Evolutionary conservation across 169 alveolate species (phyloP).

Genomic region (Plasmodium relictum): DNA sequence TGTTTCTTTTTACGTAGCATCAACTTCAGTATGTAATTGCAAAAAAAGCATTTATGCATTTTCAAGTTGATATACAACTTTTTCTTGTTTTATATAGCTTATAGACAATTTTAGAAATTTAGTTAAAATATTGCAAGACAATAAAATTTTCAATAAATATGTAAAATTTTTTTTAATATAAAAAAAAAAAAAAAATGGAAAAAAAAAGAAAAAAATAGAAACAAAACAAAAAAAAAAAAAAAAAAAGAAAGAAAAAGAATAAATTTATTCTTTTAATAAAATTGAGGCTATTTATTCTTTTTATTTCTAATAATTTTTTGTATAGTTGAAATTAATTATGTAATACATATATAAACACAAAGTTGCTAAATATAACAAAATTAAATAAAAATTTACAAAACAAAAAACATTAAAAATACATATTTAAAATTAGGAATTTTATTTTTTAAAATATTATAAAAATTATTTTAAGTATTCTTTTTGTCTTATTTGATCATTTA

Average conservation of each 20-base stretch:
- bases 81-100: not conserved
- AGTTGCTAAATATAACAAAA: conserved; percentile 1
- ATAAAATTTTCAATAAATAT: not conserved
- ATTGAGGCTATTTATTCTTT: too few species aligned
- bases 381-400: not conserved
- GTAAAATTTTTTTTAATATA: not conserved
- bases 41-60: conserved; percentile 60
- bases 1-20: conserved; percentile 23
- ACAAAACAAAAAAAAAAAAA: not conserved
- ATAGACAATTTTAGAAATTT: not conserved
- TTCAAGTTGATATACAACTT: conserved; percentile 14
- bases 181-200: not conserved
- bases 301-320: too few species aligned
- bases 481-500: too few species aligned
- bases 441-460: not conserved
- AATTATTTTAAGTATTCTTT: not conserved
- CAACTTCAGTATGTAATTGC: conserved; percentile 35
- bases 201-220: not conserved
- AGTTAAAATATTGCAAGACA: not conserved
- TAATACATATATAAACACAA: not conserved
- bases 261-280: conserved; percentile 4
- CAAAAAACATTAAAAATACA: conserved; percentile 1
- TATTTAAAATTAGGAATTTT: not conserved
- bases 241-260: not conserved
- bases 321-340: not conserved